These are phyloP conservation scores for Aspergillus baeticus DNA, from an alignment of 495 filamentous ascomycete species.

Conservation along the genomic window DNA sequence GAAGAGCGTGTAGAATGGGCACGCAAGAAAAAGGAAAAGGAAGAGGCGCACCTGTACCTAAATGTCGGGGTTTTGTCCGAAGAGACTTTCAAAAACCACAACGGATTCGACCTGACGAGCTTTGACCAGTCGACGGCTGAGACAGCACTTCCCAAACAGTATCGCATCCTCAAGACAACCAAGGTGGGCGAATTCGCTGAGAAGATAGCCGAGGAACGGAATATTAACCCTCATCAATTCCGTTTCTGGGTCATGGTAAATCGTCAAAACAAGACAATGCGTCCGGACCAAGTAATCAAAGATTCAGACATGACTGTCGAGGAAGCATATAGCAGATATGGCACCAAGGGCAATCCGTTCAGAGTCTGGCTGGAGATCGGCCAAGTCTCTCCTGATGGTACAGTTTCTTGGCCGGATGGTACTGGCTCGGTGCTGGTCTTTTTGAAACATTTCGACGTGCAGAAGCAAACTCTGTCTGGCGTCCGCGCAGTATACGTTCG, in stretches of 20 bases:
- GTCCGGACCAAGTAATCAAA: conserved; percentile 81
- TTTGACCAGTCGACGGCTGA: conserved; percentile 70
- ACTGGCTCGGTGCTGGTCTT: conserved; percentile 76
- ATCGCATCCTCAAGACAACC: conserved; percentile 68
- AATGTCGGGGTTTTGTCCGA: conserved; percentile 77
- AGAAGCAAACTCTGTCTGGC: conserved; percentile 70
- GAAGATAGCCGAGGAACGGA: conserved; percentile 66
- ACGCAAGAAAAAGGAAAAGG: conserved; percentile 75
- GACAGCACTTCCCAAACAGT: conserved; percentile 52
- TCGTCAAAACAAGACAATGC: conserved; percentile 92
- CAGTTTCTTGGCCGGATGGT: conserved; percentile 65
- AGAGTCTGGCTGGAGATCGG: conserved; percentile 83
- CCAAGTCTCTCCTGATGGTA: conserved; percentile 63
- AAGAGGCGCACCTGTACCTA: conserved; percentile 92
- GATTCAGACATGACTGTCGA: conserved; percentile 80
- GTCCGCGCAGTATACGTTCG: conserved; percentile 81
- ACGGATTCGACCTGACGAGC: conserved; percentile 80
- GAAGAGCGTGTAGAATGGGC: conserved; percentile 78
- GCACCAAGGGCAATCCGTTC: conserved; percentile 70
- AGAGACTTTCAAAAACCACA: conserved; percentile 72
- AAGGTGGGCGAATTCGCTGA: conserved; percentile 72
- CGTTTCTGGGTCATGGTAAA: conserved; percentile 98
- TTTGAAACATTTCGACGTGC: conserved; percentile 85
- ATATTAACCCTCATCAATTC: conserved; percentile 55
- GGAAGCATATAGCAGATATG: conserved; percentile 67